These are phyloP conservation scores for Pyrenochaeta sp. DNA, from an alignment of 2,329 filamentous ascomycete genomes.

Conservation along the genomic window DNA sequence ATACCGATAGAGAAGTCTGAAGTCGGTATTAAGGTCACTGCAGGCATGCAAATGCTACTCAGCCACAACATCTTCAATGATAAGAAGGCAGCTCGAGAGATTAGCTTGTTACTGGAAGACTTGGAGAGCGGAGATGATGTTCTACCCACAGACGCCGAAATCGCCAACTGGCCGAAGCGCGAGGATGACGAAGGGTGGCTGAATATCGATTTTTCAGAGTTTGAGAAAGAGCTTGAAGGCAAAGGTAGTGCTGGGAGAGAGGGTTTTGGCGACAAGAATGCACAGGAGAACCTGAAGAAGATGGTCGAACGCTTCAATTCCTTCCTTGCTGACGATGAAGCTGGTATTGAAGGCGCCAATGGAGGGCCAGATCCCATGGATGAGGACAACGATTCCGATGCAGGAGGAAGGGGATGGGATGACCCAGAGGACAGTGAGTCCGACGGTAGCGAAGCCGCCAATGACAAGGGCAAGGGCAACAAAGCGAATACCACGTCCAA, in stretches of 20 bases:
- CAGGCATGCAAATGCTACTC: slow-evolving; percentile 89
- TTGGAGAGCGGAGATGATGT: slow-evolving; percentile 73
- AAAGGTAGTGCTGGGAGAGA: slow-evolving; percentile 34
- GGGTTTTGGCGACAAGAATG: slow-evolving; percentile 69
- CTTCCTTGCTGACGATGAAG: slow-evolving; percentile 86
- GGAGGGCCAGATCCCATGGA: slow-evolving; percentile 72
- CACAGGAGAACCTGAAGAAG: slow-evolving; percentile 81
- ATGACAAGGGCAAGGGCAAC: slow-evolving; percentile 68
- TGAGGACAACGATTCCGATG: slow-evolving; percentile 65
- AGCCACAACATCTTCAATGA: slow-evolving; percentile 72
- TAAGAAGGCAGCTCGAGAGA: slow-evolving; percentile 74
- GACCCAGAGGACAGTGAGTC: slow-evolving; percentile 56
- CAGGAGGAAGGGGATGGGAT: slow-evolving; percentile 54
- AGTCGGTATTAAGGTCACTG: slow-evolving; percentile 87
- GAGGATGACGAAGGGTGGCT: slow-evolving; percentile 91
- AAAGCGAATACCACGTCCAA: slow-evolving; percentile 61
- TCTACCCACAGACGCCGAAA: slow-evolving; percentile 78
- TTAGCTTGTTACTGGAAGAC: slow-evolving; percentile 79
- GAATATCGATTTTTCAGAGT: slow-evolving; percentile 88
- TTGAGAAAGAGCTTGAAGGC: slow-evolving; percentile 79
- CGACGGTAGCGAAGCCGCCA: slow-evolving; percentile 53
- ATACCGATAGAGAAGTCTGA: slow-evolving; percentile 59
- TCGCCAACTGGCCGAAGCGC: slow-evolving; percentile 72
- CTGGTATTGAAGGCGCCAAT: slow-evolving; percentile 80
- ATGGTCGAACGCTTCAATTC: slow-evolving; percentile 94